Base-by-base conservation (phyloP, 768 basidiomycete genomes). In the Leccinum ochraceum region DNA sequence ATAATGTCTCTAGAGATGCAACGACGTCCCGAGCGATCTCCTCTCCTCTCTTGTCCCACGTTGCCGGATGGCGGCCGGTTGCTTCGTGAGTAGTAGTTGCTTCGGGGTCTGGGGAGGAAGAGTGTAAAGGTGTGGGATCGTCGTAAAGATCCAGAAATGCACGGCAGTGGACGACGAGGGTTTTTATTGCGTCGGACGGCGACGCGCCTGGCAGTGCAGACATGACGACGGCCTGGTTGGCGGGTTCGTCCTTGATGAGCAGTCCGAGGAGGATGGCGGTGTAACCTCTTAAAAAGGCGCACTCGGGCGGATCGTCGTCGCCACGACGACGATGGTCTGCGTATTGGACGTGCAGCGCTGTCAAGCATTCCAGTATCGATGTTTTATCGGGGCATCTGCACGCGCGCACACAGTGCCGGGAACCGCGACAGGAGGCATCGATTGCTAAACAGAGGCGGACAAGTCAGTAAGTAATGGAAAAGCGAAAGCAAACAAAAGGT, bases 181-280 rank as follows among this genome's bases (percentile, higher is more conserved):
- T 64, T 3, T 65, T 65, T 3, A 81, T 66, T 58, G 71, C 75
- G 24, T 69, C 62, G 8, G 68, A 59, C 8, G 61, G 55, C 5
- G 73, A 72, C n/a, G 49, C 20, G 16, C 78, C 80, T 0, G 79
- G 74, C 7, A 82, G 69, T 2, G 60, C 62, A n/a, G 69, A 69
- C 20, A 78, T 56, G 53, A 81, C 66, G 6, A 73, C 58, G 14
- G 57, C 20, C 60, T 74, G 75, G 57, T 77, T 80, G n/a, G 59
- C 53, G 8, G 69, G 48, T 26, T 71, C 70, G 42, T 73, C 67
- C 42, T 73, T 72, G 55, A 78, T 75, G 39, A 84, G 73, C 6
- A 85, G 68, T 9, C 82, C 90, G 53, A 94, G 81, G 5, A 94
- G 81, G 7, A 94, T 83, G 0, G 92, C 85, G 4, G 90, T 81